A percentile compares a stretch with the other conserved stretches of the same genome.
These are phyloP conservation scores for Pyrenochaeta sp. DNA, from an alignment of 2,329 filamentous ascomycete species.

Conservation along the genomic window DNA sequence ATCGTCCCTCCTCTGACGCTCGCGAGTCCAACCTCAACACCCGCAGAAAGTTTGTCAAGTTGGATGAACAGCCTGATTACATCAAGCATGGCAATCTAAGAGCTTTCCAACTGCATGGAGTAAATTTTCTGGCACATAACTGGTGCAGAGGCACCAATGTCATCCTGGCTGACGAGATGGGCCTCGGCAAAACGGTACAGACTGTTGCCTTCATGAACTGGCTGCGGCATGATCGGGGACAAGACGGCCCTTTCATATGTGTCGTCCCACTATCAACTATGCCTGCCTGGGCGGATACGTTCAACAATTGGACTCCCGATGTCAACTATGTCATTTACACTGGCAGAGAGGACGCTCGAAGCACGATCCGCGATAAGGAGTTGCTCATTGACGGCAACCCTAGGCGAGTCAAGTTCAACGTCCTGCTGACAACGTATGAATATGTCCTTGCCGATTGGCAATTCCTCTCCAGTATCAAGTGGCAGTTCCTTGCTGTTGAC, in stretches of 20 bases:
- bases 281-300: constrained; percentile 97
- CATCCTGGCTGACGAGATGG: constrained; percentile 98
- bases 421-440: constrained; percentile 97
- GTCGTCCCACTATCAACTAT: constrained; percentile 98
- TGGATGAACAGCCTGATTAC: constrained; percentile 85
- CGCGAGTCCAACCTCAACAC: constrained; percentile 79
- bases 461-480: constrained; percentile 90
- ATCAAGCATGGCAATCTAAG: constrained; percentile 85
- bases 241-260: constrained; percentile 95
- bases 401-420: constrained; percentile 93
- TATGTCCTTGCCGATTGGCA: constrained; percentile 88
- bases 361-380: constrained; percentile 89
- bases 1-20: constrained; percentile 81
- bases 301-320: constrained; percentile 95
- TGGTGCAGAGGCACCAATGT: constrained; percentile 96
- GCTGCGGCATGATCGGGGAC: constrained; percentile 86
- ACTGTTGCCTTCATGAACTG: constrained; percentile 97
- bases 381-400: constrained; percentile 85
- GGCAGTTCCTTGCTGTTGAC: constrained; percentile 96
- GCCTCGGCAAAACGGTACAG: constrained; percentile 96
- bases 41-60: constrained; percentile 61
- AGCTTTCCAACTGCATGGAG: constrained; percentile 89
- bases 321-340: constrained; percentile 97
- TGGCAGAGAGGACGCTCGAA: constrained; percentile 84
- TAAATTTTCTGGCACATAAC: constrained; percentile 96